These are phyloP conservation scores for Macrolepiota dolichaula DNA, from an alignment of 768 basidiomycete species.

Conservation along the genomic window DNA sequence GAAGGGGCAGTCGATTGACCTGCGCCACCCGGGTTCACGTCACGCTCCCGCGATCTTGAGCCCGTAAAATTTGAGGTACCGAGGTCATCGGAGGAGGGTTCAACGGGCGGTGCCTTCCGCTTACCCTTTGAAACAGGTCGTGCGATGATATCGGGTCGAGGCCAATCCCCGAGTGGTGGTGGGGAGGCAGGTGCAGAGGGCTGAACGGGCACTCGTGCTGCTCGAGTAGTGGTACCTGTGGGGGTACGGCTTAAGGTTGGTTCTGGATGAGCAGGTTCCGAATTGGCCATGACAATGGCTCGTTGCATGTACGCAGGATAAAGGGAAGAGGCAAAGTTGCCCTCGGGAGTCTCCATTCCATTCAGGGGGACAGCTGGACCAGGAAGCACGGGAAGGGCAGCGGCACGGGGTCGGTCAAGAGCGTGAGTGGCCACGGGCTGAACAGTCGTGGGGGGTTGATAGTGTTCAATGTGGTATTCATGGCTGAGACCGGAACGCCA, in stretches of 20 bases:
- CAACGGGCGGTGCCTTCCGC: constrained; percentile 19
- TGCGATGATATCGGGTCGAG: constrained; percentile 37
- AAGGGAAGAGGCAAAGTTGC: constrained; percentile 21
- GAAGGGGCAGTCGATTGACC: not conserved
- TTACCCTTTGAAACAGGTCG: constrained; percentile 25
- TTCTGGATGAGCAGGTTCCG: constrained; percentile 23
- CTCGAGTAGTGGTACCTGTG: constrained; percentile 16
- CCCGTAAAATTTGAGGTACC: not conserved
- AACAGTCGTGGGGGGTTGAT: constrained; percentile 21
- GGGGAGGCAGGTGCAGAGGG: constrained; percentile 28
- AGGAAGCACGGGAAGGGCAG: constrained; percentile 2
- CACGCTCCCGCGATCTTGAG: not conserved
- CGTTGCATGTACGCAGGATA: constrained; percentile 27
- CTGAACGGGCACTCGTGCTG: constrained; percentile 19
- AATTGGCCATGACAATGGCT: constrained; percentile 7
- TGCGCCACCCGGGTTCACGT: not conserved
- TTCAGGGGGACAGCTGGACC: not conserved
- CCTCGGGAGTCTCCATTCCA: not conserved
- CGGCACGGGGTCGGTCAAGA: not conserved
- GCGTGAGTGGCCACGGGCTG: not conserved
- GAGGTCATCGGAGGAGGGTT: not conserved
- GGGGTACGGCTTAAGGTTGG: constrained; percentile 21
- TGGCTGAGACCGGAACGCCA: constrained; percentile 36
- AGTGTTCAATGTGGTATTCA: constrained; percentile 49
- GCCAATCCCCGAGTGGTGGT: constrained; percentile 54